phyloP scores from a whole-genome alignment of 768 basidiomycete genomes.

The Boletus reticulatus region DNA sequence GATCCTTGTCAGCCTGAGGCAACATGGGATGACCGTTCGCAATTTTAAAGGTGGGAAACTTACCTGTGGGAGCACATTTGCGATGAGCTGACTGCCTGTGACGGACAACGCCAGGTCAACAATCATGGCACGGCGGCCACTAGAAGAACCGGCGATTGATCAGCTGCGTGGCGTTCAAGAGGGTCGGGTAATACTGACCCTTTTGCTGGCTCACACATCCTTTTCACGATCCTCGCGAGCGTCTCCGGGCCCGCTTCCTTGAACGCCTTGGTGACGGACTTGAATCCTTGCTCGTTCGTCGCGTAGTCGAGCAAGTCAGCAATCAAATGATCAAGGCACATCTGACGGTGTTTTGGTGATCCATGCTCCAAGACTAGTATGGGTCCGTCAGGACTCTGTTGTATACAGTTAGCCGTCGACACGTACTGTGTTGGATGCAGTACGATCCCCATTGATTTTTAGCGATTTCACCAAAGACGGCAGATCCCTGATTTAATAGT shows the following conservation, averaged over 20 bases:
- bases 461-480: conserved; percentile 69
- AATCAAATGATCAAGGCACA: conserved; percentile 77
- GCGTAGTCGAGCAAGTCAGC: conserved; percentile 76
- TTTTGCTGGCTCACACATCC: conserved; percentile 86
- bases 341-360: conserved; percentile 66
- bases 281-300: conserved; percentile 83
- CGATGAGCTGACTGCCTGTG: conserved; percentile 84
- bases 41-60: conserved; percentile 16
- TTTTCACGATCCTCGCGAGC: conserved; percentile 67
- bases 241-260: conserved; percentile 83
- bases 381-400: conserved; percentile 1
- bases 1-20: conserved; percentile 78
- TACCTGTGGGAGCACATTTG: conserved; percentile 76
- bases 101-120: conserved; percentile 83
- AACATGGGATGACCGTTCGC: conserved; percentile 8
- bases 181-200: conserved; percentile 43
- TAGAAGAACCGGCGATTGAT: conserved; percentile 26
- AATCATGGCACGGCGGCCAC: conserved; percentile 77
- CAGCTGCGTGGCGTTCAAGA: not conserved
- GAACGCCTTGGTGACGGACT: conserved; percentile 81
- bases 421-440: conserved; percentile 81
- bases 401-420: not conserved
- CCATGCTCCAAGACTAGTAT: conserved; percentile 78
- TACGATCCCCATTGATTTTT: conserved; percentile 92
- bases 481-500: conserved; percentile 68